Evolutionary conservation across 1,284 basidiomycete genomes (phyloP).

Genomic region (Trichosporon ovoides): DNA sequence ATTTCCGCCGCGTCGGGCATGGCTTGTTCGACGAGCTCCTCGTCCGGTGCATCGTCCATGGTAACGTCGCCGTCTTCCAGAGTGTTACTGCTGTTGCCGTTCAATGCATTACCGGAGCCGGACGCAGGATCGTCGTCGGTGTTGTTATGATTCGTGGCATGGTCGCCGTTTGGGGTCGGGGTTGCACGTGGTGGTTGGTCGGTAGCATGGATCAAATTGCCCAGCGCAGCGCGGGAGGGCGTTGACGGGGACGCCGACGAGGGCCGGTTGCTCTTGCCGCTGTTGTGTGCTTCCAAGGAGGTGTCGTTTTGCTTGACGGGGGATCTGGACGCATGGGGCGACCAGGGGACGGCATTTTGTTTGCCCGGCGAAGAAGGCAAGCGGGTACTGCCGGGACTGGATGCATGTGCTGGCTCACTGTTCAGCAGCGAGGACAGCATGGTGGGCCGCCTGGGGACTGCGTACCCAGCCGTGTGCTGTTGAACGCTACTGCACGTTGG

Average conservation of each 20-base stretch:
- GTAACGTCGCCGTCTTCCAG: slow-evolving; percentile 3
- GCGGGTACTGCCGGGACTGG: not conserved
- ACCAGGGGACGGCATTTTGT: slow-evolving; percentile 5
- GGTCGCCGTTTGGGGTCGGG: slow-evolving; percentile 2
- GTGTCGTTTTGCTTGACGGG: slow-evolving; percentile 1
- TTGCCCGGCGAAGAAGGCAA: not conserved
- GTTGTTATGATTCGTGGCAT: not conserved
- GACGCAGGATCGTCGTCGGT: not conserved
- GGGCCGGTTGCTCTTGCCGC: not conserved
- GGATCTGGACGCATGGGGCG: not conserved
- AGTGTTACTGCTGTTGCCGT: slow-evolving; percentile 3
- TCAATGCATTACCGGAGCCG: not conserved
- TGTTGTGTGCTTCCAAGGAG: not conserved
- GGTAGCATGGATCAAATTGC: slow-evolving; percentile 11
- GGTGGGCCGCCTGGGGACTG: not conserved
- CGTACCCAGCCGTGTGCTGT: not conserved
- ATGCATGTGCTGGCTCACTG: slow-evolving; percentile 5
- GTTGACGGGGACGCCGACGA: slow-evolving; percentile 7
- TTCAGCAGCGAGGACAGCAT: slow-evolving; percentile 12
- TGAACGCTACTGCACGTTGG: not conserved
- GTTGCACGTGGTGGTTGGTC: slow-evolving; percentile 11
- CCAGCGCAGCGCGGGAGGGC: slow-evolving; percentile 11
- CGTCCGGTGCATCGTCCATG: slow-evolving; percentile 13
- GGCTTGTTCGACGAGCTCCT: slow-evolving; percentile 18
- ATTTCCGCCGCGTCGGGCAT: slow-evolving; percentile 11